Evolutionary conservation across 2,329 filamentous ascomycete species (phyloP).

Genomic region (Plectosphaerella plurivora): DNA sequence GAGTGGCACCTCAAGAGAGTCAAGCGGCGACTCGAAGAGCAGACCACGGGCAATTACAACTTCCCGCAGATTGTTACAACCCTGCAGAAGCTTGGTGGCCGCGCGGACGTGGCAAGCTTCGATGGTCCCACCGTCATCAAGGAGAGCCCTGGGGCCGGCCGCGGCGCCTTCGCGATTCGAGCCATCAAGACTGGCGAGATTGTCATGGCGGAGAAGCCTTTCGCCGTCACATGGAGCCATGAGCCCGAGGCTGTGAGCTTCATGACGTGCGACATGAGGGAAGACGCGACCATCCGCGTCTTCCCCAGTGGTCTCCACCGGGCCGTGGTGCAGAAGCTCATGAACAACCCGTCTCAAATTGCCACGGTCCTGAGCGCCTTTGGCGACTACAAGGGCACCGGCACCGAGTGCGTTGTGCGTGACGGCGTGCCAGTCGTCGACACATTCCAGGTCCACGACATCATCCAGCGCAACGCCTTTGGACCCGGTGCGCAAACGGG

Average conservation of each 20-base stretch:
- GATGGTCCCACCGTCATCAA: constrained; percentile 18
- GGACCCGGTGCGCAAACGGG: constrained; percentile 21
- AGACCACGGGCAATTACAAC: constrained; percentile 15
- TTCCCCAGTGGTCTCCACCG: constrained; percentile 25
- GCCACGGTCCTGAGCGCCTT: constrained; percentile 15
- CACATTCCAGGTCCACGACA: constrained; percentile 25
- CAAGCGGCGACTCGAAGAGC: constrained; percentile 17
- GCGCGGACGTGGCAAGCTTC: constrained; percentile 23
- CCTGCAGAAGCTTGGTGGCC: constrained; percentile 20
- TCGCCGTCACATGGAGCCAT: constrained; percentile 24
- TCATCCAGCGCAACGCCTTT: constrained; percentile 26
- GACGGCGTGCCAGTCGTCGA: constrained; percentile 20
- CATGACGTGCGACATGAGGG: constrained; percentile 23
- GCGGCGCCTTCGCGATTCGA: constrained; percentile 29
- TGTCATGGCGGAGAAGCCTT: constrained; percentile 30
- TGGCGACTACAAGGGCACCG: constrained; percentile 20
- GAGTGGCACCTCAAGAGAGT: constrained; percentile 13
- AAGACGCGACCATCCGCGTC: constrained; percentile 20
- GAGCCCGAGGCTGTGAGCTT: constrained; percentile 21
- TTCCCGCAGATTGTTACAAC: constrained; percentile 14
- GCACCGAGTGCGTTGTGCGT: constrained; percentile 5
- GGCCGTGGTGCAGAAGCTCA: constrained; percentile 17
- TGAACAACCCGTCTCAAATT: constrained; percentile 20
- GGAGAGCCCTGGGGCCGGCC: constrained; percentile 20
- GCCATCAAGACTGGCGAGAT: constrained; percentile 26